phyloP scores from a whole-genome alignment of 805 yeast species.

The Teunomyces tritomae region DNA sequence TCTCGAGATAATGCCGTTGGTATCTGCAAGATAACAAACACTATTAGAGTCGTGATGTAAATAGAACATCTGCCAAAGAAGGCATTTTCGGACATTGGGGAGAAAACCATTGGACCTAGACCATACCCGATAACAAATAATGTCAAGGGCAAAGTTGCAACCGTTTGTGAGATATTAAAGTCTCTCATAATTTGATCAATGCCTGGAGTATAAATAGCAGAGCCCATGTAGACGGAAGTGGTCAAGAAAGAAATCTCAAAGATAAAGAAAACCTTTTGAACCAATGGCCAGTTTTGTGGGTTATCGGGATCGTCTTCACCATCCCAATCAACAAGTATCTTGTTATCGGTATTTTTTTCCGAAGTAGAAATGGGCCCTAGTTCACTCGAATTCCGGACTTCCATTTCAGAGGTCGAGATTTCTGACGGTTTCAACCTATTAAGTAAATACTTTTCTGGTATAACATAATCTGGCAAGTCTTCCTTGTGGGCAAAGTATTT shows the following conservation, averaged over 20 bases:
- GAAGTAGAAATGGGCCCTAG: neutral
- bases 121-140: slow-evolving; percentile 61
- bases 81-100: slow-evolving; percentile 59
- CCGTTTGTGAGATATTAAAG: slow-evolving; percentile 42
- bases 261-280: slow-evolving; percentile 38
- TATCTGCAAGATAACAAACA: slow-evolving; percentile 52
- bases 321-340: slow-evolving; percentile 43
- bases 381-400: neutral
- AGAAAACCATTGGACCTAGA: slow-evolving; percentile 55
- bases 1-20: slow-evolving; percentile 52
- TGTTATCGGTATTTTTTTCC: neutral
- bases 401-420: neutral
- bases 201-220: slow-evolving; percentile 57
- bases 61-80: slow-evolving; percentile 51
- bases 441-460: slow-evolving; percentile 15
- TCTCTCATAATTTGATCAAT: slow-evolving; percentile 41
- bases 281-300: slow-evolving; percentile 55
- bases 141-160: slow-evolving; percentile 51
- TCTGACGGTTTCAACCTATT: neutral
- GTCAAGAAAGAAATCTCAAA: slow-evolving; percentile 44
- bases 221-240: slow-evolving; percentile 52
- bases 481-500: slow-evolving; percentile 18
- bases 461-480: slow-evolving; percentile 14
- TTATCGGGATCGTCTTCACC: slow-evolving; percentile 51
- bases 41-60: slow-evolving; percentile 44